phyloP scores from a whole-genome alignment of 306 rosid genomes.

The Cicer chorassanicum region DNA sequence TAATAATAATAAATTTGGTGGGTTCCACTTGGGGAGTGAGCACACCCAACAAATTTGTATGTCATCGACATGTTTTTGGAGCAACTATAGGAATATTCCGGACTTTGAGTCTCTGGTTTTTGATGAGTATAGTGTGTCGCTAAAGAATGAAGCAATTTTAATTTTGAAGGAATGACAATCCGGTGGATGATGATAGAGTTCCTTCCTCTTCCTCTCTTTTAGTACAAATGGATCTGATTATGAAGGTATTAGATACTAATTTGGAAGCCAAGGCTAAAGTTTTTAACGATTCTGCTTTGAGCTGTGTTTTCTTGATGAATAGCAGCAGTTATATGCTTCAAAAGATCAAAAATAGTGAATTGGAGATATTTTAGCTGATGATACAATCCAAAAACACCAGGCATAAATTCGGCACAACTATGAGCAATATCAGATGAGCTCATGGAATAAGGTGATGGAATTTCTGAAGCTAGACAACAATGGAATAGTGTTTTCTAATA shows the following conservation, averaged over 20 bases:
- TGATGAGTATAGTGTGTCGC: conserved; percentile 46
- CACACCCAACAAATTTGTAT: background rate
- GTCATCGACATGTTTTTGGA: background rate
- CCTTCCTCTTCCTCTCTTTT: conserved; percentile 54
- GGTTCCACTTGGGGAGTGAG: too few species aligned
- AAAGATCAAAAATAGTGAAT: conserved; percentile 59
- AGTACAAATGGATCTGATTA: conserved; percentile 76
- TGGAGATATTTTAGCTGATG: conserved; percentile 61
- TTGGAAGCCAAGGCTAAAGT: conserved; percentile 68
- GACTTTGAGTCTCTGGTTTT: conserved; percentile 61
- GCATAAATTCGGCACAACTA: conserved; percentile 57
- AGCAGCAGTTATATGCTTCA: conserved; percentile 62
- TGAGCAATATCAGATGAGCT: conserved; percentile 52
- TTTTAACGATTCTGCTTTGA: conserved; percentile 59
- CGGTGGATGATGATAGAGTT: conserved; percentile 36
- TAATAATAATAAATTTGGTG: too few species aligned
- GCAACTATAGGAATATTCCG: conserved; percentile 13
- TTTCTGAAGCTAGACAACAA: background rate
- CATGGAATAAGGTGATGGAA: background rate
- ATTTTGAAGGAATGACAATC: conserved; percentile 69
- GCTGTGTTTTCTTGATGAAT: conserved; percentile 71
- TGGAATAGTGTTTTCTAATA: background rate
- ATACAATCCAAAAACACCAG: conserved; percentile 61
- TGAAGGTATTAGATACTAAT: conserved; percentile 52
- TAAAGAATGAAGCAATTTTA: conserved; percentile 57